Evolutionary conservation across 768 basidiomycete genomes (phyloP).

Genomic region (Suillus weaverae): DNA sequence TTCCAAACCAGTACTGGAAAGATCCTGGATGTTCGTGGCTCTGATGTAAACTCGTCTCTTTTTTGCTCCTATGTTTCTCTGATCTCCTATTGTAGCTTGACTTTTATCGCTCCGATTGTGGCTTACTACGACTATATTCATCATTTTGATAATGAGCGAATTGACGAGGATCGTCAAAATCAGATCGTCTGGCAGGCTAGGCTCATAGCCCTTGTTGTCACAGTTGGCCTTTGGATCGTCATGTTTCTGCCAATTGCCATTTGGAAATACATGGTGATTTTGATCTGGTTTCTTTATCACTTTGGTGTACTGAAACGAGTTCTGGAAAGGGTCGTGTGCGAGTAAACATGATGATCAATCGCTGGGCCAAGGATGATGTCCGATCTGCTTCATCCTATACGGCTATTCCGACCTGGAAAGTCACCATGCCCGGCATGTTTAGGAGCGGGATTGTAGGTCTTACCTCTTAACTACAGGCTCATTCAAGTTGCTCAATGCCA

Average conservation of each 20-base stretch:
- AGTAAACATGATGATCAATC: constrained; percentile 36
- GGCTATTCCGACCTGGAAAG: constrained; percentile 41
- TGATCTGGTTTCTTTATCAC: not conserved
- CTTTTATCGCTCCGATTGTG: constrained; percentile 40
- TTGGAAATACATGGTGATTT: constrained; percentile 49
- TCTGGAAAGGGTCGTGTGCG: constrained; percentile 41
- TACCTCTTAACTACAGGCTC: constrained; percentile 6
- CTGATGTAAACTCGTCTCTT: constrained; percentile 36
- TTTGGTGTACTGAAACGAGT: not conserved
- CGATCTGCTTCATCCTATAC: constrained; percentile 24
- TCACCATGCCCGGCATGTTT: constrained; percentile 41
- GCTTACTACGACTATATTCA: constrained; percentile 37
- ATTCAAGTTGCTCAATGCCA: not conserved
- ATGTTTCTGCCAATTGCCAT: constrained; percentile 42
- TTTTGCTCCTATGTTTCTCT: not conserved
- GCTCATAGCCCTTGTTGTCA: constrained; percentile 35
- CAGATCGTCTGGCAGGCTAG: constrained; percentile 35
- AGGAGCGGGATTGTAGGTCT: constrained; percentile 35
- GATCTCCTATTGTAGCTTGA: constrained; percentile 29
- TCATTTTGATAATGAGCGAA: constrained; percentile 7
- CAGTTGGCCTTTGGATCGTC: constrained; percentile 38
- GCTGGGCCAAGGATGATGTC: constrained; percentile 43
- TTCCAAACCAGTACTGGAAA: constrained; percentile 46
- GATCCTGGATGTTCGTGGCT: constrained; percentile 38
- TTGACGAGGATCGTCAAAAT: constrained; percentile 11